A percentile compares a stretch with the other conserved stretches of the same genome.
phyloP scores from a whole-genome alignment of 2,329 filamentous ascomycete species.

The Pseudofabraea citricarpa region DNA sequence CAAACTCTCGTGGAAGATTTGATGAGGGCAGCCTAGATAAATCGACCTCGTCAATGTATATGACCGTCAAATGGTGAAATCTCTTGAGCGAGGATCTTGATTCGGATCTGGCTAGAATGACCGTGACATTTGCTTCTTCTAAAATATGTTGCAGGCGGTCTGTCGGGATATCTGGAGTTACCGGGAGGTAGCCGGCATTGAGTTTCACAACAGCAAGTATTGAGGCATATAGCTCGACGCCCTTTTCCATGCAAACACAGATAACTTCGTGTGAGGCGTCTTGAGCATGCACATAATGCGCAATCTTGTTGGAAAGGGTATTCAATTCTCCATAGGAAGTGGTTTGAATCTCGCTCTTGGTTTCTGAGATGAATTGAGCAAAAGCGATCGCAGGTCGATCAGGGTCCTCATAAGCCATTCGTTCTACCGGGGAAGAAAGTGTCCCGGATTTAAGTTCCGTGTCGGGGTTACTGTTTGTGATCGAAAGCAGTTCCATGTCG shows the following conservation, averaged over 20 bases:
- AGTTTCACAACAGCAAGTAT: conserved; percentile 72
- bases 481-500: conserved; percentile 16
- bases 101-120: conserved; percentile 37
- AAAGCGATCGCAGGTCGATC: conserved; percentile 61
- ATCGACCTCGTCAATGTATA: conserved; percentile 26
- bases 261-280: conserved; percentile 52
- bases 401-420: conserved; percentile 34
- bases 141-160: conserved; percentile 59
- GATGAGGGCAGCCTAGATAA: conserved; percentile 9
- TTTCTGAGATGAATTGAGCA: conserved; percentile 40
- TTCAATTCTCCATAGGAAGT: conserved; percentile 66
- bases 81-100: conserved; percentile 18
- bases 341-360: conserved; percentile 29
- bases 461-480: conserved; percentile 20
- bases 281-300: conserved; percentile 44
- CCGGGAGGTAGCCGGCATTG: conserved; percentile 75
- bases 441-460: conserved; percentile 11
- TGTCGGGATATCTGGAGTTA: conserved; percentile 66
- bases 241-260: conserved; percentile 77
- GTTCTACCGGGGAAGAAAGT: conserved; percentile 24
- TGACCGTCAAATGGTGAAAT: conserved; percentile 12
- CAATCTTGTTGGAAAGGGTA: conserved; percentile 57
- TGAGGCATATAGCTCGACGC: conserved; percentile 62
- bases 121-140: conserved; percentile 47
- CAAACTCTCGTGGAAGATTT: conserved; percentile 13